Base-by-base conservation (phyloP, 768 basidiomycete species). In the Tricholoma terreum region DNA sequence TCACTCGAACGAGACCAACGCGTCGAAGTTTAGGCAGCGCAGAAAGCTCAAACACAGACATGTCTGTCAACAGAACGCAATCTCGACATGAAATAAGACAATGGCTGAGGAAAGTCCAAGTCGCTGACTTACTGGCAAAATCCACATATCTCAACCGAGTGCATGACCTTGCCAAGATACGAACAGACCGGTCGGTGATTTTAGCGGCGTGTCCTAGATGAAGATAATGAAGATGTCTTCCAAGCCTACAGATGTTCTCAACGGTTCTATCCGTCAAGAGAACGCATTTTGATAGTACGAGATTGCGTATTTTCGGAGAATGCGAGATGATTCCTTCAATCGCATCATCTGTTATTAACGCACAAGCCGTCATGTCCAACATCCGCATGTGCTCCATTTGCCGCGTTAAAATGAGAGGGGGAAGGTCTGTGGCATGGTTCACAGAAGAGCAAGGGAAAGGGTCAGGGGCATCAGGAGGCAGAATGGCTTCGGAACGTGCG, bases 91-190 rank as follows among this genome's bases (percentile, higher is more conserved):
- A 52, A 54, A 52, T 66, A 48, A 70, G 58, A 56, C n/a, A 48
- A 31, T 19, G 27, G 40, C 35, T 61, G 54, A 45, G 43, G 34
- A 62, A 52, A 33, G 45, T 42, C 52, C 10, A 11, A 22, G 35
- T 46, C 38, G 22, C 50, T 11, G 7, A 82, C 91, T 67, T 58
- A 95, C 94, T 94, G 5, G 97, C 97, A 60, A 99, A 87, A 72
- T 99, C 97, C 62, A 99, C 86, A 69, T 98, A 99, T 64, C 97
- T 80, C 61, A 99, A 72, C 30, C 96, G 81, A 1, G 91, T 94
- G 72, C 97, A 99, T 34, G 84, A 81, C 42, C 92, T 80, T 10
- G 94, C 95, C 21, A 99, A 78, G 9, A 82, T 80, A 55, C 85
- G 87, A 34, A 99, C 89, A 7, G 90, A 92, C 38, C 82, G 82